Base-by-base conservation (phyloP, 78 protist genomes). In the Dictyostelium purpureum region DNA sequence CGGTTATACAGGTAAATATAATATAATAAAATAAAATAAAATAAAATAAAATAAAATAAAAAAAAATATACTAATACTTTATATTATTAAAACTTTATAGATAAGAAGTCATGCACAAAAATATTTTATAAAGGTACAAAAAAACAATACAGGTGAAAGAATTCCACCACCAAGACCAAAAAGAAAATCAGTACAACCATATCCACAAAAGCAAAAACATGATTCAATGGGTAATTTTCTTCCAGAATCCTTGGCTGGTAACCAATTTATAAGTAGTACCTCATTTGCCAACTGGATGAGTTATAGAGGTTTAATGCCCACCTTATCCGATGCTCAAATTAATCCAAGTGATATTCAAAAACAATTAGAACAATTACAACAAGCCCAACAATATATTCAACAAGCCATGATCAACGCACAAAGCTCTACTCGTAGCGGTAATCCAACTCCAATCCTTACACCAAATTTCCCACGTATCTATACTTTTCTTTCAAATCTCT, bases 21-120 rank as follows among this genome's bases (percentile, higher is more conserved):
- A 28, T 1, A 16, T 38, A 5, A 37, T 14, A 16, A 65, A 65
- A 52, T 21, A 19, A 6, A 52, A 52, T 21, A 52, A 52, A 52
- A 52, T 5, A 1, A 1, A 52, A 43, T 16, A 21, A 12, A 52
- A 19, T 14, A 38, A 18, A 11, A 66, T 35, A 66, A 38, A 38
- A 66, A 66, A 38, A 28, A 38, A 66, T 52, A 52, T 52, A 52
- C 21, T 6, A 21, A 52, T 19, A 52, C 21, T 21, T 52, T 16
- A 21, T 21, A 21, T 21, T 52, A 52, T 52, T 52, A 52, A 52
- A 21, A 52, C 19, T 21, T 35, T 61, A 43, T 26, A 89, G 94
- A 94, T 94, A 16, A 83, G 96, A 47, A 94, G 96, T 74, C 96
- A 94, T 79, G 96, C 96, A 26, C 96, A 94, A 70, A 94, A 94